phyloP scores from a whole-genome alignment of 2,329 filamentous ascomycete genomes.

The Triangularia setosa region DNA sequence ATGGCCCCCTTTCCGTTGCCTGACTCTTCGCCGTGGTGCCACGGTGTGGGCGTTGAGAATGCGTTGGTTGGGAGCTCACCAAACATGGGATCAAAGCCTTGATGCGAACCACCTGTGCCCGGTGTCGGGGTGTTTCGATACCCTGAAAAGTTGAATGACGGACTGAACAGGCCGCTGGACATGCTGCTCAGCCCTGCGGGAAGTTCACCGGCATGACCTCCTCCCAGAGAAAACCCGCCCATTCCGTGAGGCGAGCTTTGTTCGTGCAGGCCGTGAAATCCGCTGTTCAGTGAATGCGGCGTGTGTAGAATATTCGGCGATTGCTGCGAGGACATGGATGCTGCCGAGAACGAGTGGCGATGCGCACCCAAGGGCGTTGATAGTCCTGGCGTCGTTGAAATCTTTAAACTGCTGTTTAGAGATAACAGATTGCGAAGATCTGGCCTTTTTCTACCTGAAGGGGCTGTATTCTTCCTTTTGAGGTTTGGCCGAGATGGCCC shows the following conservation, averaged over 20 bases:
- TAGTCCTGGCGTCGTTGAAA: slow-evolving; percentile 29
- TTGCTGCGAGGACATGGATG: slow-evolving; percentile 35
- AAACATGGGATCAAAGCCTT: slow-evolving; percentile 58
- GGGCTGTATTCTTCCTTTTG: slow-evolving; percentile 47
- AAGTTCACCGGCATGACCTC: slow-evolving; percentile 18
- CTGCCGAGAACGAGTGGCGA: slow-evolving; percentile 38
- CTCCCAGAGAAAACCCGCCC: slow-evolving; percentile 35
- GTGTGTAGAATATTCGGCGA: slow-evolving; percentile 39
- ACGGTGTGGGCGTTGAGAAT: slow-evolving; percentile 49
- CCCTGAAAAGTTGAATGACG: slow-evolving; percentile 38
- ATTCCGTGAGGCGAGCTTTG: slow-evolving; percentile 33
- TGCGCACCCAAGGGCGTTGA: slow-evolving; percentile 30
- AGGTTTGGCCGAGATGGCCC: slow-evolving; percentile 37
- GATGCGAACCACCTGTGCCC: slow-evolving; percentile 18
- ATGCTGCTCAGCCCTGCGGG: slow-evolving; percentile 31
- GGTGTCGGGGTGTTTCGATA: slow-evolving; percentile 20
- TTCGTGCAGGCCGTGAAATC: slow-evolving; percentile 34
- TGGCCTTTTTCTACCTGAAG: slow-evolving; percentile 37
- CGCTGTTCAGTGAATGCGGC: slow-evolving; percentile 33
- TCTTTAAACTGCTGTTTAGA: slow-evolving; percentile 32
- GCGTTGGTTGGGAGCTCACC: slow-evolving; percentile 51
- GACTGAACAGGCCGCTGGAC: slow-evolving; percentile 37
- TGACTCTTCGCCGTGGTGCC: slow-evolving; percentile 44
- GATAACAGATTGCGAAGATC: slow-evolving; percentile 37
- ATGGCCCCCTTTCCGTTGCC: slow-evolving; percentile 12